Evolutionary conservation across 768 basidiomycete species (phyloP).

Genomic region (Trametes maxima): DNA sequence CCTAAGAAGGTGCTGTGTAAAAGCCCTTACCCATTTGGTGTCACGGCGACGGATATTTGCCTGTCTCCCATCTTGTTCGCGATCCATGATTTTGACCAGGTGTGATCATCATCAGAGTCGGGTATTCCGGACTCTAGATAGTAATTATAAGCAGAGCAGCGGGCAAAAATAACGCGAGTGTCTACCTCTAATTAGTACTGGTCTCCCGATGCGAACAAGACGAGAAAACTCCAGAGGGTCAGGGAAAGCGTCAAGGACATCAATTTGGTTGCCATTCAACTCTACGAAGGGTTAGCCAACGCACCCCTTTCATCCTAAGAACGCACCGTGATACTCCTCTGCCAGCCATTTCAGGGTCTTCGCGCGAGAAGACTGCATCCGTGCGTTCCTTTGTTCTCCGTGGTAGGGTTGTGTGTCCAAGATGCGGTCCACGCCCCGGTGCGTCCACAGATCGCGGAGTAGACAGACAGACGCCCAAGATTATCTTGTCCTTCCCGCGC

Average conservation of each 20-base stretch:
- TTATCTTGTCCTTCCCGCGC: constrained; percentile 9
- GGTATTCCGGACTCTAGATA: not conserved
- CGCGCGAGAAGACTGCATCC: not conserved
- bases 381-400: not conserved
- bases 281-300: constrained; percentile 40
- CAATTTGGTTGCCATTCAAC: constrained; percentile 57
- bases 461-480: constrained; percentile 10
- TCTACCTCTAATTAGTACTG: constrained; percentile 72
- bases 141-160: not conserved
- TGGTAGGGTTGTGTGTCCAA: constrained; percentile 9
- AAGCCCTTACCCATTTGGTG: constrained; percentile 73
- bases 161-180: not conserved
- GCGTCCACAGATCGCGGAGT: constrained; percentile 4
- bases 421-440: not conserved
- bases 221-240: constrained; percentile 69
- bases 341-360: constrained; percentile 13
- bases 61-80: constrained; percentile 52
- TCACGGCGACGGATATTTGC: constrained; percentile 72
- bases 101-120: not conserved
- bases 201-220: constrained; percentile 67
- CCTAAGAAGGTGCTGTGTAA: not conserved
- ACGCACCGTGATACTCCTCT: constrained; percentile 15
- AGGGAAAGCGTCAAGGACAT: constrained; percentile 56
- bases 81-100: constrained; percentile 72
- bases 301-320: not conserved